Base-by-base conservation (phyloP, 495 filamentous ascomycete species). In the Daldinia grandis region DNA sequence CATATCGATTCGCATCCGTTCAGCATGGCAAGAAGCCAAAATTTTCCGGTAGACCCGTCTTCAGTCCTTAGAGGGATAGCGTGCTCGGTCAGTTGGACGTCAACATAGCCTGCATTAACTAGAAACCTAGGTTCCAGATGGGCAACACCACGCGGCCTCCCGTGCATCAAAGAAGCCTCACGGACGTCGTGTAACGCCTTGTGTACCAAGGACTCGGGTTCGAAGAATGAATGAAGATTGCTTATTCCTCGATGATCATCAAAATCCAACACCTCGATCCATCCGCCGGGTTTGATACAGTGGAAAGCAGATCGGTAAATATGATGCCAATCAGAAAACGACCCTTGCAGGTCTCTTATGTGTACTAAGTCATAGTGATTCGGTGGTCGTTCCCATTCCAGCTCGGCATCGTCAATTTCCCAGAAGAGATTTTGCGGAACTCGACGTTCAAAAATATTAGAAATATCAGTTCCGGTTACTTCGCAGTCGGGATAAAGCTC, bases 381-480 rank as follows among this genome's bases (percentile, higher is more conserved):
- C 33, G 79, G 78, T 33, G 83, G 84, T 38, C 79, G 82, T 50
- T 87, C 83, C 87, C 86, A 84, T 57, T 86, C 84, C 51, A 85
- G 76, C 64, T 87, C 86, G 53, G 89, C 90, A 68, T 92, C 86
- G 66, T 91, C 89, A 28, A 93, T 85, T 76, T 92, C 88, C 76
- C 92, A 92, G 72, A 83, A 88, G 50, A 92, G 82, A 71, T 92
- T 93, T 35, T 85, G 85, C 37, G 90, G 86, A 1, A 80, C 85
- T 61, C 78, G 82, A 27, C 75, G 85, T 58, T 77, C 83, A 74
- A 78, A 89, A 56, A 87, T 86, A 62, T 84, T 81, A n/a, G 85
- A 84, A 33, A 92, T 90, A 64, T 92, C 90, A 30, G 88, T 90
- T 19, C 90, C 91, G 37, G 88, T 88, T 5, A 93, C 86, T 68